Percentiles rank a stretch among this genome's conserved stretches.
These are phyloP conservation scores for Penicillium sp. DNA, from an alignment of 2,329 filamentous ascomycete genomes.

Conservation along the genomic window DNA sequence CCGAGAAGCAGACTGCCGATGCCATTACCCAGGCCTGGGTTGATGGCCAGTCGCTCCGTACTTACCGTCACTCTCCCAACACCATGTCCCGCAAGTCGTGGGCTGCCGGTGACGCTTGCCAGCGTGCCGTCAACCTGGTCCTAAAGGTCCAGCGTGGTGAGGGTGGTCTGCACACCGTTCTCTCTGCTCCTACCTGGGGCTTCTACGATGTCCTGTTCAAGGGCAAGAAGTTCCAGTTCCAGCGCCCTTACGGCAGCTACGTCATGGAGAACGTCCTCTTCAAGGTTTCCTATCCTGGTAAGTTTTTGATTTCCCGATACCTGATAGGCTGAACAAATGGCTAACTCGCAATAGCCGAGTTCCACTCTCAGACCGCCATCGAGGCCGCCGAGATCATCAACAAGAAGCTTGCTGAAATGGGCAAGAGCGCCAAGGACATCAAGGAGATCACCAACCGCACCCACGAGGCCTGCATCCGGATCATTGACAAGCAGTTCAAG, in stretches of 20 bases:
- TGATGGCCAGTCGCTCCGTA: conserved; percentile 92
- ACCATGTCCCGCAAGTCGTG: conserved; percentile 99
- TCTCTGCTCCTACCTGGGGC: conserved; percentile 91
- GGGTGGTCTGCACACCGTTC: conserved; percentile 84
- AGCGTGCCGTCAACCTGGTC: conserved; percentile 87
- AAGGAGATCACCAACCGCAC: conserved; percentile 92
- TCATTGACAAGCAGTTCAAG: conserved; percentile 99
- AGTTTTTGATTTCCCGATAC: conserved; percentile 28
- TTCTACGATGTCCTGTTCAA: conserved; percentile 99
- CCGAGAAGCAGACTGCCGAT: conserved; percentile 87
- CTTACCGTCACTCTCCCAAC: conserved; percentile 96
- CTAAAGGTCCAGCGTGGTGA: conserved; percentile 92
- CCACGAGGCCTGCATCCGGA: conserved; percentile 96
- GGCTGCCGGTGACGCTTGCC: conserved; percentile 97
- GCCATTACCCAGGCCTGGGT: conserved; percentile 97
- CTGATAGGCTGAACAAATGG: no score
- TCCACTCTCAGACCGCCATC: conserved; percentile 98
- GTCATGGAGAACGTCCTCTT: conserved; percentile 99
- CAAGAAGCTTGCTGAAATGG: conserved; percentile 76
- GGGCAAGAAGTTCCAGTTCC: conserved; percentile 94
- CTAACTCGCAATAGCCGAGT: conserved; percentile 65
- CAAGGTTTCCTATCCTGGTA: conserved; percentile 98
- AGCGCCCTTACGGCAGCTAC: conserved; percentile 94
- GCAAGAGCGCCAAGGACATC: conserved; percentile 92
- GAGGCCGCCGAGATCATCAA: conserved; percentile 90